A percentile compares a stretch with the other conserved stretches of the same genome.
These are phyloP conservation scores for Allium fistulosum DNA, from an alignment of 106 monocot genomes.

Conservation along the genomic window DNA sequence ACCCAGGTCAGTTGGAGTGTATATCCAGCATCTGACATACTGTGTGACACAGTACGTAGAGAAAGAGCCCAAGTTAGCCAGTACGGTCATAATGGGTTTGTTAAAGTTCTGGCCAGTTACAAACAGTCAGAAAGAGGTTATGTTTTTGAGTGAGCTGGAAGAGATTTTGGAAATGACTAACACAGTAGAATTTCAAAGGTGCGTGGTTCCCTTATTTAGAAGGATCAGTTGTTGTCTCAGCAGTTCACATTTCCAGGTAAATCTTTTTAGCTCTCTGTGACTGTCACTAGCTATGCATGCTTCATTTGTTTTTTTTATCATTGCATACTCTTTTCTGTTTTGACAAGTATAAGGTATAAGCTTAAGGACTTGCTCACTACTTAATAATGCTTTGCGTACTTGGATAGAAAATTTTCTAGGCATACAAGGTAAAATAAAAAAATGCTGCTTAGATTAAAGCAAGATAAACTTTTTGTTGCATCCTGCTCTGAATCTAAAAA, in stretches of 20 bases:
- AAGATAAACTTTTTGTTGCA: too few relatives aligned
- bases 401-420: too few relatives aligned
- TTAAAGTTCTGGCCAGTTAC: conserved; percentile 86
- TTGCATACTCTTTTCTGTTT: too few relatives aligned
- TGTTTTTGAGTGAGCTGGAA: conserved; percentile 89
- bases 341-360: too few relatives aligned
- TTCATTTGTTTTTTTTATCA: background rate
- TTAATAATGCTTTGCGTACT: too few relatives aligned
- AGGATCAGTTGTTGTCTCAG: conserved; percentile 63
- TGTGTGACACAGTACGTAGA: conserved; percentile 78
- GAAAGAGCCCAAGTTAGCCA: conserved; percentile 74
- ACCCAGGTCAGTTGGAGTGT: conserved; percentile 58
- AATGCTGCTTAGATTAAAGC: too few relatives aligned
- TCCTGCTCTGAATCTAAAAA: too few relatives aligned
- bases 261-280: too few relatives aligned
- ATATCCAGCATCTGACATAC: conserved; percentile 82
- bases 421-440: too few relatives aligned
- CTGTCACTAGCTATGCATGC: background rate
- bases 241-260: conserved; percentile 88
- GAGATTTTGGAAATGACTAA: conserved; percentile 67
- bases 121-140: conserved; percentile 86
- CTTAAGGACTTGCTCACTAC: too few relatives aligned
- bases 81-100: conserved; percentile 55
- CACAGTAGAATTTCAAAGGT: conserved; percentile 60
- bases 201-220: conserved; percentile 70